phyloP scores from a whole-genome alignment of 2,329 filamentous ascomycete genomes.

The Stylonectria norvegica region DNA sequence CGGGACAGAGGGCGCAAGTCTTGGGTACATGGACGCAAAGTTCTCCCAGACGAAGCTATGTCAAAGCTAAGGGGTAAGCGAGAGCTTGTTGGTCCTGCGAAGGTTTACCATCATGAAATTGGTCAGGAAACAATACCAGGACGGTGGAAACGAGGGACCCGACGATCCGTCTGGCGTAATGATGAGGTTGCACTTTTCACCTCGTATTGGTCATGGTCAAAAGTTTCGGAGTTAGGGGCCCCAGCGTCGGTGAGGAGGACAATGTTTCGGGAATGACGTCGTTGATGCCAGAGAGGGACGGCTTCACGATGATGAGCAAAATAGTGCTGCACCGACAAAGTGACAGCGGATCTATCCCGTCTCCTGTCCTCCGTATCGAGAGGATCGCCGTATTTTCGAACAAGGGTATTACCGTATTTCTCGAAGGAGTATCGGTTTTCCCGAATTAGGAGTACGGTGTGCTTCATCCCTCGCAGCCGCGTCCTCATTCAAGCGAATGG shows the following conservation, averaged over 20 bases:
- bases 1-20: slow-evolving; percentile 12
- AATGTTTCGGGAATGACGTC: neutral
- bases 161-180: neutral
- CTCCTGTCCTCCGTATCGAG: no score
- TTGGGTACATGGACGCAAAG: slow-evolving; percentile 13
- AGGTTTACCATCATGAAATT: neutral
- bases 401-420: no score
- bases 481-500: no score
- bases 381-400: neutral
- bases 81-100: slow-evolving; percentile 1
- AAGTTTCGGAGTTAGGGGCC: neutral
- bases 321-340: neutral
- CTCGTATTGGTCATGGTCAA: neutral
- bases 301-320: neutral
- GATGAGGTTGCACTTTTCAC: neutral
- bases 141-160: neutral
- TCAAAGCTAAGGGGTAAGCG: slow-evolving; percentile 3
- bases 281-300: neutral
- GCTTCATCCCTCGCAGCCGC: no score
- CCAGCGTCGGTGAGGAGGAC: neutral
- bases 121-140: slow-evolving; percentile 1
- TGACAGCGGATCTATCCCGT: neutral
- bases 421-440: neutral
- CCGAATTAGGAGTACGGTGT: neutral
- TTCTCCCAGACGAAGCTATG: neutral